phyloP scores from a whole-genome alignment of 768 basidiomycete species.

The Panaeolus papilionaceus region DNA sequence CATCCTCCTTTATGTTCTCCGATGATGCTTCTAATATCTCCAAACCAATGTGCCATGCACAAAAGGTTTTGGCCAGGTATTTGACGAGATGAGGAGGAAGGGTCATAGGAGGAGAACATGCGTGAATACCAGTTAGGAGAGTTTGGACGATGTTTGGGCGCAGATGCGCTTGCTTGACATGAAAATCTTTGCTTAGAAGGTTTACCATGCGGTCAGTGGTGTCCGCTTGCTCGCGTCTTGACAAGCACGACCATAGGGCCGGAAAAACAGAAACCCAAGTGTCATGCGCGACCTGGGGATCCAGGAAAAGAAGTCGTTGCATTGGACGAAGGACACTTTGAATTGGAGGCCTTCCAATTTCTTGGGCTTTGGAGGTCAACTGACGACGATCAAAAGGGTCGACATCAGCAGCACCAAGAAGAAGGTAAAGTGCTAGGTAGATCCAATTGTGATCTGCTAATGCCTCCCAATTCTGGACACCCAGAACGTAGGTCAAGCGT shows the following conservation, averaged over 20 bases:
- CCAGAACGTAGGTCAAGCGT: constrained; percentile 88
- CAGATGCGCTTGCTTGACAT: constrained; percentile 85
- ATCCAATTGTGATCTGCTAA: constrained; percentile 95
- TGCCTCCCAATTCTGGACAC: constrained; percentile 95
- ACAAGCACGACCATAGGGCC: constrained; percentile 83
- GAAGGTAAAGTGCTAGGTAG: constrained; percentile 85
- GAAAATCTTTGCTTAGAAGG: constrained; percentile 92
- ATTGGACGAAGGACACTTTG: constrained; percentile 74
- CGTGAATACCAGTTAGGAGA: constrained; percentile 81
- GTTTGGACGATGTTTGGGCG: constrained; percentile 95
- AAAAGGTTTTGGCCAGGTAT: constrained; percentile 94
- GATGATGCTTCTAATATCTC: constrained; percentile 87
- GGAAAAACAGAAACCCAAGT: constrained; percentile 91
- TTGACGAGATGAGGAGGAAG: constrained; percentile 96
- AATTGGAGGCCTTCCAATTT: constrained; percentile 48
- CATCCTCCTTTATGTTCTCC: constrained; percentile 81
- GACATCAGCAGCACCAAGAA: constrained; percentile 69
- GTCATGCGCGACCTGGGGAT: constrained; percentile 77
- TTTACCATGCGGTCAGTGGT: constrained; percentile 89
- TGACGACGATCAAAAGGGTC: constrained; percentile 50
- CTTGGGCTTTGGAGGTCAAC: constrained; percentile 36
- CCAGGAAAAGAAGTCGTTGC: constrained; percentile 83
- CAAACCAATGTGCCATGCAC: constrained; percentile 92
- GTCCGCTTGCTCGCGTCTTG: constrained; percentile 87
- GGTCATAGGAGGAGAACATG: constrained; percentile 86